Conservation (phyloP, 257 asterid genomes). For the Hygrophila difformis region DNA sequence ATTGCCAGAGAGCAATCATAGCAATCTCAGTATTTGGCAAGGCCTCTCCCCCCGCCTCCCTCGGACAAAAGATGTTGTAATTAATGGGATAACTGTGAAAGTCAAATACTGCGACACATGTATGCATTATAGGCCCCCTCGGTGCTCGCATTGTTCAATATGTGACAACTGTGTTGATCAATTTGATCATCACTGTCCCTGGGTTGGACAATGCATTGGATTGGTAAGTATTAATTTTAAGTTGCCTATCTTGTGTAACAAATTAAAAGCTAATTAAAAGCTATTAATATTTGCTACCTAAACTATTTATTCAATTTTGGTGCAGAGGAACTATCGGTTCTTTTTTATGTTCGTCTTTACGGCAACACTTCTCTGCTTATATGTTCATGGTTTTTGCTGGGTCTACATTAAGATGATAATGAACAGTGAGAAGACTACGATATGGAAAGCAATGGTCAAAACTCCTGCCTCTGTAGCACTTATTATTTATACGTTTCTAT, state of each 20-base stretch:
- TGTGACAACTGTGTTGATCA: no score
- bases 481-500: conserved; percentile 31
- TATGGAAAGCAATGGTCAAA: conserved; percentile 31
- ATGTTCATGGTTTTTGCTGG: conserved; percentile 43
- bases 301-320: background rate
- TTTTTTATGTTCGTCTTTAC: conserved; percentile 54
- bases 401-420: conserved; percentile 33
- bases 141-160: no score
- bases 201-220: conserved; percentile 70
- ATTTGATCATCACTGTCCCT: conserved; percentile 76
- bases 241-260: background rate
- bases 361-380: conserved; percentile 35
- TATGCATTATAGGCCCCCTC: conserved; percentile 52
- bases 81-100: conserved; percentile 43
- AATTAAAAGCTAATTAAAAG: no score
- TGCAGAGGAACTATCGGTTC: conserved; percentile 60
- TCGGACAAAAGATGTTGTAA: conserved; percentile 33
- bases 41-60: conserved; percentile 39
- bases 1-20: conserved; percentile 36
- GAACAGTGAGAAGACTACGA: conserved; percentile 25
- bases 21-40: conserved; percentile 21
- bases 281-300: no score
- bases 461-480: conserved; percentile 44
- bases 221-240: conserved; percentile 25
- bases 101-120: conserved; percentile 56